phyloP scores from a whole-genome alignment of 305 asterid genomes.

The Fraxinus albicans region DNA sequence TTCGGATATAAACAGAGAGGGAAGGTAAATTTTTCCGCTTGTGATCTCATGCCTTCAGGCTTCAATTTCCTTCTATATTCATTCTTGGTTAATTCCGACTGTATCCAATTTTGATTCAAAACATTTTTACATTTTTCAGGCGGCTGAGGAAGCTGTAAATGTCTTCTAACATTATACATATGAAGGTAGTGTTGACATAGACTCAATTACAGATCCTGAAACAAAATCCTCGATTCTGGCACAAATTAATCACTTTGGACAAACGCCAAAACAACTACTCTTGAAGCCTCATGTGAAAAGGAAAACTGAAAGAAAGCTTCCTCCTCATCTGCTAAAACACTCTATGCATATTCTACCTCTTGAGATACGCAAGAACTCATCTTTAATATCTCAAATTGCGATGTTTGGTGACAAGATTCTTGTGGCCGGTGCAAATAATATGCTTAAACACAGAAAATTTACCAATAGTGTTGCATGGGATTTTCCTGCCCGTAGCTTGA shows the following conservation, averaged over 20 bases:
- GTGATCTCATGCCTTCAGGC: background rate
- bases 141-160: slow-evolving; percentile 95
- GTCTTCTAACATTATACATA: slow-evolving; percentile 98
- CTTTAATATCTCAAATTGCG: slow-evolving; percentile 78
- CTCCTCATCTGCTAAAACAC: slow-evolving; percentile 79
- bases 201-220: slow-evolving; percentile 92
- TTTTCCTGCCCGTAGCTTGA: slow-evolving; percentile 87
- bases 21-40: slow-evolving; percentile 53
- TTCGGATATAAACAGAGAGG: slow-evolving; percentile 94
- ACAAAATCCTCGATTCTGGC: slow-evolving; percentile 98
- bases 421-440: slow-evolving; percentile 66
- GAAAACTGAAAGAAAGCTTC: slow-evolving; percentile 68
- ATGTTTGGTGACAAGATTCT: slow-evolving; percentile 73
- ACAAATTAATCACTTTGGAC: slow-evolving; percentile 97
- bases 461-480: slow-evolving; percentile 90
- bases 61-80: background rate
- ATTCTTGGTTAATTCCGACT: background rate
- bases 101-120: slow-evolving; percentile 6
- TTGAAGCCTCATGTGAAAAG: slow-evolving; percentile 86
- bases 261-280: slow-evolving; percentile 94
- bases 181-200: slow-evolving; percentile 97
- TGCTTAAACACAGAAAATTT: slow-evolving; percentile 78
- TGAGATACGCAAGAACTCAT: slow-evolving; percentile 70
- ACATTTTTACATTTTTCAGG: slow-evolving; percentile 46
- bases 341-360: slow-evolving; percentile 68